phyloP scores from a whole-genome alignment of 768 basidiomycete species.

The Suillus ampliporus region DNA sequence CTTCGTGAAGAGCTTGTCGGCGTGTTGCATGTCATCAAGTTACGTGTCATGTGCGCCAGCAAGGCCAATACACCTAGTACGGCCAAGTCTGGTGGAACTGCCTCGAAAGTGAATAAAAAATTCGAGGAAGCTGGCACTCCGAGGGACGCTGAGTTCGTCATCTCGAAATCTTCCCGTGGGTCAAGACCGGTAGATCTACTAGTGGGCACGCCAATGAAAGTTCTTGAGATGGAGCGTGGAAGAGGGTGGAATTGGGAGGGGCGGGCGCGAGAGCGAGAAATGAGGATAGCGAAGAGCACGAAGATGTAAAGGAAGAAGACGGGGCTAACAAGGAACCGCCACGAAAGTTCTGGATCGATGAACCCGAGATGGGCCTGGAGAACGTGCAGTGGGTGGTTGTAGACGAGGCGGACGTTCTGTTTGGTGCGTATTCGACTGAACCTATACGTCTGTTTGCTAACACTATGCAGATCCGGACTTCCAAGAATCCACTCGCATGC shows the following conservation, averaged over 20 bases:
- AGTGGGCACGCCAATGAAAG: slow-evolving; percentile 68
- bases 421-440: slow-evolving; percentile 56
- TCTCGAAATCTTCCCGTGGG: slow-evolving; percentile 24
- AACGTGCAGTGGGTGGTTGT: slow-evolving; percentile 88
- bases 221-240: slow-evolving; percentile 63
- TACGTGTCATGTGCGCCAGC: slow-evolving; percentile 76
- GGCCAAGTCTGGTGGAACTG: slow-evolving; percentile 40
- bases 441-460: slow-evolving; percentile 3
- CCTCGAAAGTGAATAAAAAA: slow-evolving; percentile 54
- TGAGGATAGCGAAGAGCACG: slow-evolving; percentile 32
- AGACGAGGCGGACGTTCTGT: slow-evolving; percentile 90
- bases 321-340: slow-evolving; percentile 14
- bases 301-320: slow-evolving; percentile 30
- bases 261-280: slow-evolving; percentile 30
- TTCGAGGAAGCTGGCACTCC: slow-evolving; percentile 25
- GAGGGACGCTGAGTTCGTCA: slow-evolving; percentile 31
- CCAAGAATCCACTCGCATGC: slow-evolving; percentile 67
- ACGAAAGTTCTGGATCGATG: slow-evolving; percentile 48
- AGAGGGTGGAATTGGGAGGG: slow-evolving; percentile 56
- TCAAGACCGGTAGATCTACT: slow-evolving; percentile 54
- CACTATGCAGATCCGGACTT: slow-evolving; percentile 75
- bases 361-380: slow-evolving; percentile 65
- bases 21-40: slow-evolving; percentile 74
- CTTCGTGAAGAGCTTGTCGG: slow-evolving; percentile 74
- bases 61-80: slow-evolving; percentile 52